Percentiles rank a stretch among this genome's conserved stretches.
These are phyloP conservation scores for Rhynchosporium agropyri DNA, from an alignment of 2,329 filamentous ascomycete genomes.

Conservation along the genomic window DNA sequence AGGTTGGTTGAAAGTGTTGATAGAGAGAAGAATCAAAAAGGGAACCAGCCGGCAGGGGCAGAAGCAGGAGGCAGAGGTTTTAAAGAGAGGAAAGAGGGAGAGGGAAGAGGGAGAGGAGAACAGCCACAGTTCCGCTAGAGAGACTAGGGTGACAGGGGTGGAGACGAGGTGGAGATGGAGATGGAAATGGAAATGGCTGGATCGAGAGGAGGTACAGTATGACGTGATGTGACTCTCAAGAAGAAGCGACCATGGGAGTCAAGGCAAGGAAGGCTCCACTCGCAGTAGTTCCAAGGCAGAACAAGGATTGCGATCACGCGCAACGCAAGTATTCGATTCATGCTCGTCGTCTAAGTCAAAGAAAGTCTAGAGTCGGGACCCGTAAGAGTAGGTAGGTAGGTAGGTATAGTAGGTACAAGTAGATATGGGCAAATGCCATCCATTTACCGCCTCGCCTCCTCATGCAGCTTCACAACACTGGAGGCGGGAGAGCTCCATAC, in stretches of 20 bases:
- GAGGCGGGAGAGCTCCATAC: neutral
- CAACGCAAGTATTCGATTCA: neutral
- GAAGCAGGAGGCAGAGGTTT: constrained; percentile 11
- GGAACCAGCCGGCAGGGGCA: neutral
- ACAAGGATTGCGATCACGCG: constrained; percentile 1
- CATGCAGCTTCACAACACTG: constrained; percentile 1
- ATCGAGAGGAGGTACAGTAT: constrained; percentile 18
- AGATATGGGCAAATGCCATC: no score
- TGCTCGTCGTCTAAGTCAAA: neutral
- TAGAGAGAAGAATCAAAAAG: constrained; percentile 10
- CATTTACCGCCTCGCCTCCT: no score
- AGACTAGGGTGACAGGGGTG: neutral
- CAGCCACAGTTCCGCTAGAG: constrained; percentile 18
- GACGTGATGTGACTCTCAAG: constrained; percentile 13
- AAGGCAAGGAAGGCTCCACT: no score
- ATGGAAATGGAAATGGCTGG: neutral
- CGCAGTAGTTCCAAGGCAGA: constrained; percentile 4
- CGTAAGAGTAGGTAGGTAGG: no score
- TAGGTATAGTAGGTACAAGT: no score
- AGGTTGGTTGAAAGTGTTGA: constrained; percentile 26
- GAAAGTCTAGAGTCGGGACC: no score
- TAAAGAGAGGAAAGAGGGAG: neutral
- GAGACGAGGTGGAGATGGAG: neutral
- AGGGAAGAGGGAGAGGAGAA: constrained; percentile 2
- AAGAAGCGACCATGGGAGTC: neutral